These are phyloP conservation scores for Coccomyxa subellipsoidea DNA, from an alignment of 163 green algal species.

Conservation along the genomic window DNA sequence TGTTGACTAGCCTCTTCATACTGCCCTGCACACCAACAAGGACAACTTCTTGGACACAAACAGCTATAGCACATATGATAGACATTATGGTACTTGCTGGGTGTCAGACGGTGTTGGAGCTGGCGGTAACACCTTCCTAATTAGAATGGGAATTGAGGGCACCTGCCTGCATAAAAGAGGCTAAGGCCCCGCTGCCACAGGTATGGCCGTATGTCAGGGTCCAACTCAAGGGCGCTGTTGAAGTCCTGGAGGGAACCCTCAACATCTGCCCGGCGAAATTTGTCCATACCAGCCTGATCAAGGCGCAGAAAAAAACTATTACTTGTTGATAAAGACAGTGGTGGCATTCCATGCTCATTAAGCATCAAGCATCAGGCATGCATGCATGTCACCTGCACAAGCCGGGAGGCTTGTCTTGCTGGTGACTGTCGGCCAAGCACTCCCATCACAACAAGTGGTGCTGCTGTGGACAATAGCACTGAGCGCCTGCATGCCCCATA, in stretches of 20 bases:
- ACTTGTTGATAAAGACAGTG: no score
- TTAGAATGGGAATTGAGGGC: neutral
- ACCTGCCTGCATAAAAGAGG: conserved; percentile 59
- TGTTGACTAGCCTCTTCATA: conserved; percentile 57
- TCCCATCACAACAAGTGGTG: neutral
- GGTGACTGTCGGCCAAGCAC: neutral
- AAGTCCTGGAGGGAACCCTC: conserved; percentile 53
- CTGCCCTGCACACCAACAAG: neutral
- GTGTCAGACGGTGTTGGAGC: no score
- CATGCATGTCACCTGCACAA: neutral
- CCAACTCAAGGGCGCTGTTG: conserved; percentile 46
- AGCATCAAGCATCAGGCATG: neutral
- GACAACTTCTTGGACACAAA: neutral
- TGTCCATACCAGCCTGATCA: neutral
- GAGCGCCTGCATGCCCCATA: neutral
- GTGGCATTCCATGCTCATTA: neutral
- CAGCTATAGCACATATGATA: no score
- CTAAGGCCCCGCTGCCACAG: conserved; percentile 75
- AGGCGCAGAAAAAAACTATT: neutral
- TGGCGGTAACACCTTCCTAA: no score
- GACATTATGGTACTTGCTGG: no score
- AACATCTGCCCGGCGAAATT: conserved; percentile 28
- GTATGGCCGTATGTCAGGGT: conserved; percentile 54
- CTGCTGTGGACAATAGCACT: neutral
- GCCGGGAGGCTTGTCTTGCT: neutral